Conservation (phyloP, 2,329 filamentous ascomycete genomes). For the Boeremia exigua region DNA sequence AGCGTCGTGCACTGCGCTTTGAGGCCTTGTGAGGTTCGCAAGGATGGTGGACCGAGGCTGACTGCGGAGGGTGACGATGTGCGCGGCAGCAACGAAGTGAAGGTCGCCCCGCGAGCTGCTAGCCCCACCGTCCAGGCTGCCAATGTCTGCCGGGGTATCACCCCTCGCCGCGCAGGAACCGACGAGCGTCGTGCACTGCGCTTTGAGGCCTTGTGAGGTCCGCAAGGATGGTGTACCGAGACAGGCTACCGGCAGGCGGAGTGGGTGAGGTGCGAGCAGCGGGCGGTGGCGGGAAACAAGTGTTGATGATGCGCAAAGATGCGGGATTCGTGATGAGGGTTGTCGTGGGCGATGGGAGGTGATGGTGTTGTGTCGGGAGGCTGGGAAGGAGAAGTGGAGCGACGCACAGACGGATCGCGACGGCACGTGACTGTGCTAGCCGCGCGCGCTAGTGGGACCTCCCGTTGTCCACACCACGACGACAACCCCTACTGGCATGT, state of each 20-base stretch:
- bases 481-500: too few relatives aligned
- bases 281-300: not conserved
- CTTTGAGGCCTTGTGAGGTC: constrained; percentile 7
- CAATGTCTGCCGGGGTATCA: constrained; percentile 11
- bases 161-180: too few relatives aligned
- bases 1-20: constrained; percentile 5
- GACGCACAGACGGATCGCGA: not conserved
- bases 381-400: not conserved
- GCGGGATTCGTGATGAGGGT: not conserved
- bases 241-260: not conserved
- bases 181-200: constrained; percentile 8
- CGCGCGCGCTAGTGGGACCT: too few relatives aligned
- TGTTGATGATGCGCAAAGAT: not conserved
- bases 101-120: not conserved
- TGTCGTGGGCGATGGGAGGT: not conserved
- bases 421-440: not conserved
- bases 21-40: constrained; percentile 12
- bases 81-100: not conserved
- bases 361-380: not conserved
- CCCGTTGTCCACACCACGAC: too few relatives aligned
- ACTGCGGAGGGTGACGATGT: not conserved
- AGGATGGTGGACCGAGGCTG: constrained; percentile 12
- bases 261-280: not conserved
- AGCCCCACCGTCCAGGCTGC: constrained; percentile 2
- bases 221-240: constrained; percentile 11